phyloP scores from a whole-genome alignment of 371 early-diverging fungal species.

The Chytridium lagenaria region DNA sequence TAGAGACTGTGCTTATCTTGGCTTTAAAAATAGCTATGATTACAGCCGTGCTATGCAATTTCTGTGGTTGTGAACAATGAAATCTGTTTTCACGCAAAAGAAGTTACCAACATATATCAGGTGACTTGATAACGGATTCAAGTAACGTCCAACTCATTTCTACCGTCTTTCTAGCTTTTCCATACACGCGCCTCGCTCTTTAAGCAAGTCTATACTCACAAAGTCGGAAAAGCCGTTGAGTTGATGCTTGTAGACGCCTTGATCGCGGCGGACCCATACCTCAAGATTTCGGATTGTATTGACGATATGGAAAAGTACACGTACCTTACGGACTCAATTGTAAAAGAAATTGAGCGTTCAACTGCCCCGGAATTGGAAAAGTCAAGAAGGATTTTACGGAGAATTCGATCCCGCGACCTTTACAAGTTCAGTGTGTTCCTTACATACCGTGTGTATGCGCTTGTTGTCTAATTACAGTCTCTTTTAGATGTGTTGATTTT shows the following conservation, averaged over 20 bases:
- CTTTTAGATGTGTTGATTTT: no score
- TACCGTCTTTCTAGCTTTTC: constrained; percentile 74
- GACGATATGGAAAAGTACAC: constrained; percentile 73
- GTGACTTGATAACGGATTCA: constrained; percentile 51
- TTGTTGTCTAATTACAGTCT: no score
- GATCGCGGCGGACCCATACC: constrained; percentile 74
- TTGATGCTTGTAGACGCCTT: constrained; percentile 90
- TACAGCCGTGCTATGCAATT: constrained; percentile 78
- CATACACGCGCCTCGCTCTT: constrained; percentile 89
- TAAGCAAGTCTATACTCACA: constrained; percentile 91
- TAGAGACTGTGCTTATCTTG: constrained; percentile 88
- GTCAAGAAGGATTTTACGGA: not conserved
- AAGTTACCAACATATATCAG: constrained; percentile 58
- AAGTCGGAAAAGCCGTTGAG: constrained; percentile 60
- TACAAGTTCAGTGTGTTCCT: no score
- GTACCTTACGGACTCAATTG: constrained; percentile 82
- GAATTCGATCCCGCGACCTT: not conserved
- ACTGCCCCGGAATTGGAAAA: not conserved
- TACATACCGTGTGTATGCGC: no score
- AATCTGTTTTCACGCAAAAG: constrained; percentile 79
- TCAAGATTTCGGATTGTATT: constrained; percentile 76
- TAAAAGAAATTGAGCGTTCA: constrained; percentile 75
- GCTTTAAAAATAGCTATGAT: constrained; percentile 82
- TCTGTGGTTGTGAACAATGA: constrained; percentile 84
- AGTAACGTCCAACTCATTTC: not conserved